A percentile compares a stretch with the other conserved stretches of the same genome.
Evolutionary conservation across 305 asterid genomes (phyloP).

Genomic region (Rubia occidens): DNA sequence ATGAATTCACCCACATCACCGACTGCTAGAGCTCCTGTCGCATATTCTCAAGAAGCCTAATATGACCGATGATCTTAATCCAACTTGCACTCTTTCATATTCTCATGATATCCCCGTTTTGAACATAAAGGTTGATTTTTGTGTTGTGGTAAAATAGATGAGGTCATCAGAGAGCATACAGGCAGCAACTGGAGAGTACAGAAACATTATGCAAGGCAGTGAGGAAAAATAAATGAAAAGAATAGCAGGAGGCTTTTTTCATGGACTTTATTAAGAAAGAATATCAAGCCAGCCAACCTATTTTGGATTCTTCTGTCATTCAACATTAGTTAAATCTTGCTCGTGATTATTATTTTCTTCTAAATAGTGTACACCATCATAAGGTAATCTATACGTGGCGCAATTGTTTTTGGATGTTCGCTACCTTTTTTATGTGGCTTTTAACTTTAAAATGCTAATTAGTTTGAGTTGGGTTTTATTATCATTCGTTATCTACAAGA

Average conservation of each 20-base stretch:
- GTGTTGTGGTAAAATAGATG: slow-evolving; percentile 3
- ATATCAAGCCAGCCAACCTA: slow-evolving; percentile 29
- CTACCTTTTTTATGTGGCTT: not conserved
- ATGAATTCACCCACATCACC: too few relatives aligned
- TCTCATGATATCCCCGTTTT: not conserved
- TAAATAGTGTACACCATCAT: slow-evolving; percentile 78
- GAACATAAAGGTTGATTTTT: not conserved
- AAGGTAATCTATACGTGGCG: slow-evolving; percentile 35
- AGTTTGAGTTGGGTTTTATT: not conserved
- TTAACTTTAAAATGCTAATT: not conserved
- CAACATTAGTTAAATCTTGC: slow-evolving; percentile 58
- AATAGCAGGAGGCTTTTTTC: slow-evolving; percentile 53
- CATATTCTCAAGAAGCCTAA: too few relatives aligned
- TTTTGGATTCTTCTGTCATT: slow-evolving; percentile 19
- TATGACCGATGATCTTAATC: too few relatives aligned
- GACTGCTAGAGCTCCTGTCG: too few relatives aligned
- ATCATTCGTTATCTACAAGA: not conserved
- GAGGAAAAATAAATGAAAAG: slow-evolving; percentile 52
- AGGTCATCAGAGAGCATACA: slow-evolving; percentile 15
- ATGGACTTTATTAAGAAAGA: slow-evolving; percentile 55
- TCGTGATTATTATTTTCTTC: slow-evolving; percentile 47
- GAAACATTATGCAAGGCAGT: slow-evolving; percentile 57
- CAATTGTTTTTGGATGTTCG: not conserved
- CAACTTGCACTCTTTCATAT: too few relatives aligned
- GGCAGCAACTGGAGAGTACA: slow-evolving; percentile 31